A percentile compares a stretch with the other conserved stretches of the same genome.
Evolutionary conservation across 768 basidiomycete species (phyloP).

Genomic region (Rubroboletus satanas): DNA sequence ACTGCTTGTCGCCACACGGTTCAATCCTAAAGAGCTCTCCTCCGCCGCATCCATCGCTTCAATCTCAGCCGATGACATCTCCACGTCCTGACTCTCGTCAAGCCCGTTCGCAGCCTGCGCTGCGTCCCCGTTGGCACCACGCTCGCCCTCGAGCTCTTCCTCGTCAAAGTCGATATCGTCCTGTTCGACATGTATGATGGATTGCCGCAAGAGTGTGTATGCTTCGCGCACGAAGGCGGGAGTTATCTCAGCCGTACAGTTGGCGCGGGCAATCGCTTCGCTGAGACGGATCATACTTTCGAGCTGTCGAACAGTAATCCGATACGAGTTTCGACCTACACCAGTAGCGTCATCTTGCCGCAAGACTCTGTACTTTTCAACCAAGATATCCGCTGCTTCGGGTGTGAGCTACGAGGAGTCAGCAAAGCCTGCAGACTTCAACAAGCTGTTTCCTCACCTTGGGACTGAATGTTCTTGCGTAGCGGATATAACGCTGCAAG

Average conservation of each 20-base stretch:
- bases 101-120: constrained; percentile 35
- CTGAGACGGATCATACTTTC: constrained; percentile 98
- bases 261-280: constrained; percentile 96
- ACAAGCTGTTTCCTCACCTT: constrained; percentile 52
- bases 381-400: constrained; percentile 87
- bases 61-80: constrained; percentile 61
- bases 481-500: constrained; percentile 93
- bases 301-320: constrained; percentile 96
- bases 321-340: constrained; percentile 85
- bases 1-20: constrained; percentile 36
- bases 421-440: background rate
- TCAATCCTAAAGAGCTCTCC: constrained; percentile 41
- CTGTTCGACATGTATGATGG: constrained; percentile 99
- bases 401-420: constrained; percentile 67
- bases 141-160: constrained; percentile 67
- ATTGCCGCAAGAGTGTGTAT: constrained; percentile 88
- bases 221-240: constrained; percentile 96
- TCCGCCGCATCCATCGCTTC: constrained; percentile 51
- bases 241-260: constrained; percentile 95
- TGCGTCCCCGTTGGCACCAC: constrained; percentile 35
- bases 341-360: constrained; percentile 92
- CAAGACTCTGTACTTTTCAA: constrained; percentile 90
- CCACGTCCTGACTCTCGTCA: constrained; percentile 56
- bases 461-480: constrained; percentile 95
- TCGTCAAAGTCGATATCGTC: constrained; percentile 98